phyloP scores from a whole-genome alignment of 2,329 filamentous ascomycete genomes.

The Coniella vitis region DNA sequence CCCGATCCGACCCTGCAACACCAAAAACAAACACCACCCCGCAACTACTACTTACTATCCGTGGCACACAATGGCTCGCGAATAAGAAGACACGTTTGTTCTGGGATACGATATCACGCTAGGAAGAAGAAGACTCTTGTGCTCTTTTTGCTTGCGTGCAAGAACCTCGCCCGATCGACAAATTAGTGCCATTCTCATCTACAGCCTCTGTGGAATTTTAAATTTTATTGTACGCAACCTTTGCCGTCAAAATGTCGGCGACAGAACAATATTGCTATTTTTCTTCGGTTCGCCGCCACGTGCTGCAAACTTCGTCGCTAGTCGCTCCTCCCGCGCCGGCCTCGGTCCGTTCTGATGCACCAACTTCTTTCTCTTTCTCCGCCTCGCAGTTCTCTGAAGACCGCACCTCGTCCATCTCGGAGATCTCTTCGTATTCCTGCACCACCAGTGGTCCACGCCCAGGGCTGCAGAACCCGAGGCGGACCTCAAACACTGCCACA shows the following conservation, averaged over 20 bases:
- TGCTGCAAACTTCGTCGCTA: conserved; percentile 63
- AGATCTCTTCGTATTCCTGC: conserved; percentile 40
- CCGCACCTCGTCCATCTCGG: conserved; percentile 50
- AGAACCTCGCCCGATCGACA: too few species aligned
- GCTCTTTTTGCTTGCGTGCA: too few species aligned
- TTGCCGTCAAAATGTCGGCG: conserved; percentile 50
- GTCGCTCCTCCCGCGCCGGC: conserved; percentile 71
- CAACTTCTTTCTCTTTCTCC: conserved; percentile 59
- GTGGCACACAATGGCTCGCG: conserved; percentile 12
- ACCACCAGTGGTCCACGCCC: conserved; percentile 23
- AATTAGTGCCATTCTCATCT: too few species aligned
- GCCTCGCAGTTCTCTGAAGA: conserved; percentile 65
- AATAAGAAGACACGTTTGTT: conserved; percentile 6
- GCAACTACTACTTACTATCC: conserved; percentile 8
- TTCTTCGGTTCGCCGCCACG: conserved; percentile 41
- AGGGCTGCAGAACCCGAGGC: conserved; percentile 58
- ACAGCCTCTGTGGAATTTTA: conserved; percentile 5
- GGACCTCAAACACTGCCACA: conserved; percentile 47
- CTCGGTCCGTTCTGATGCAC: conserved; percentile 71
- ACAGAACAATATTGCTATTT: conserved; percentile 46
- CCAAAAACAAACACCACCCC: conserved; percentile 1
- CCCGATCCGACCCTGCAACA: conserved; percentile 1
- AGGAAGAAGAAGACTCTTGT: background rate
- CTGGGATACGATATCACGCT: conserved; percentile 7
- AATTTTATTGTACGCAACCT: conserved; percentile 1